phyloP scores from a whole-genome alignment of 1,284 basidiomycete species.

The Pseudozyma thailandica region DNA sequence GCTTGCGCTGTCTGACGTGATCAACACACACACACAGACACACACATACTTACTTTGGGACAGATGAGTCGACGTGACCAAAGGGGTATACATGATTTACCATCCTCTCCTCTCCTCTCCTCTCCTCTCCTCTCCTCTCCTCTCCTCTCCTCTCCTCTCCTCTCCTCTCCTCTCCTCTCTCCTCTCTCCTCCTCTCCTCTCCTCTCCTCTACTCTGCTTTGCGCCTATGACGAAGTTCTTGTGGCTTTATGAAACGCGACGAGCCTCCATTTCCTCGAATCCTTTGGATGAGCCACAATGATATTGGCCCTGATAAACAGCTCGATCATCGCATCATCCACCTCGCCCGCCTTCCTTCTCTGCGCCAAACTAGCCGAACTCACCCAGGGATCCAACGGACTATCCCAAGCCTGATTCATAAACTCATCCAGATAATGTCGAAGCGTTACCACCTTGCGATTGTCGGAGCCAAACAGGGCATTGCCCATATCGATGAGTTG shows the following conservation, averaged over 20 bases:
- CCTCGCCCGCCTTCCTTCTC: conserved; percentile 23
- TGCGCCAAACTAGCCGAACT: conserved; percentile 21
- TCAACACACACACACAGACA: neutral
- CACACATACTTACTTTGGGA: neutral
- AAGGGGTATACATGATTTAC: conserved; percentile 15
- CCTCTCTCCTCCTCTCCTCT: neutral
- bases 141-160: too few species aligned
- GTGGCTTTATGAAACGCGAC: conserved; percentile 42
- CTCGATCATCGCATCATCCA: conserved; percentile 52
- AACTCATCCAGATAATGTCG: conserved; percentile 43
- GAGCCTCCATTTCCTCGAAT: conserved; percentile 32
- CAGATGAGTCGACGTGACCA: neutral
- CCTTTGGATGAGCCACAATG: conserved; percentile 36
- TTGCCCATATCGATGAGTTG: conserved; percentile 41
- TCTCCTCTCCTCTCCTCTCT: too few species aligned
- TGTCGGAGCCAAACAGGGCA: conserved; percentile 20
- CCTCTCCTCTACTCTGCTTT: neutral
- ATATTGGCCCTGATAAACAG: conserved; percentile 42
- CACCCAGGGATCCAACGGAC: conserved; percentile 45
- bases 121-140: too few species aligned
- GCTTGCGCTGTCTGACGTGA: too few species aligned
- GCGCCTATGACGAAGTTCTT: conserved; percentile 3
- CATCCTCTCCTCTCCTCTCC: neutral
- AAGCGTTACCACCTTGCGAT: conserved; percentile 25
- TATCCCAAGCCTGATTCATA: conserved; percentile 47